Evolutionary conservation across 306 rosid genomes (phyloP), one percentile per base, ranked within the genome.

Genomic region (Quercus engelmannii): DNA sequence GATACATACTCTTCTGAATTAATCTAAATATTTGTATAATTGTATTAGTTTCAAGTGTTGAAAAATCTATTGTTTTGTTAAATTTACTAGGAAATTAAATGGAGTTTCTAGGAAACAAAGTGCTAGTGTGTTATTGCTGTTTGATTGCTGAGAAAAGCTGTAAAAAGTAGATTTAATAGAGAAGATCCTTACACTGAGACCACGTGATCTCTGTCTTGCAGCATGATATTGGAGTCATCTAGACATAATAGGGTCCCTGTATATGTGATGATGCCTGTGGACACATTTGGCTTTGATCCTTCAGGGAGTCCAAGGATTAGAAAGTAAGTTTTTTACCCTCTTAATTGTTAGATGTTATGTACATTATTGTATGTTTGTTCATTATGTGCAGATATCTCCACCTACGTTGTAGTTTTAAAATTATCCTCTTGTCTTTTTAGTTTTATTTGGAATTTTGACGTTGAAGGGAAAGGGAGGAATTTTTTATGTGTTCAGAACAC

Each of bases 261-360:
- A 43, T 80, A 54, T 73, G 82, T 84, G 70, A 73, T 84, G 87
- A 78, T 84, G 87, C 87, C 82, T 25, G 73, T 54, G 6, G 80
- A 80, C 54, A 52, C 80, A 14, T 77, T 80, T 41, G 83, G 82
- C 75, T 57, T 51, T 38, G 87, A 74, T 65, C 68, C 38, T 58
- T 80, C 65, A 12, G 87, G 87, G 51, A 62, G 33, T 58, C 64
- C 81, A 13, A 67, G 26, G 74, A 73, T 80, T 58, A 67, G 69
- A 46, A 80, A 62, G 87, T 84, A 76, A 76, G 81, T 46, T 43
- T 75, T 61, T 55, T 80, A 2, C 25, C 14, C 79, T n/a, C 52
- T 33, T 13, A 65, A 65, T 64, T 18, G 71, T 31, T 12, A 21
- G 17, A 58, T 9, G 12, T 21, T 58, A 26, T 58, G 4, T 12